Evolutionary conservation across 805 yeast species (phyloP).

Genomic region (Saturnispora silvae): DNA sequence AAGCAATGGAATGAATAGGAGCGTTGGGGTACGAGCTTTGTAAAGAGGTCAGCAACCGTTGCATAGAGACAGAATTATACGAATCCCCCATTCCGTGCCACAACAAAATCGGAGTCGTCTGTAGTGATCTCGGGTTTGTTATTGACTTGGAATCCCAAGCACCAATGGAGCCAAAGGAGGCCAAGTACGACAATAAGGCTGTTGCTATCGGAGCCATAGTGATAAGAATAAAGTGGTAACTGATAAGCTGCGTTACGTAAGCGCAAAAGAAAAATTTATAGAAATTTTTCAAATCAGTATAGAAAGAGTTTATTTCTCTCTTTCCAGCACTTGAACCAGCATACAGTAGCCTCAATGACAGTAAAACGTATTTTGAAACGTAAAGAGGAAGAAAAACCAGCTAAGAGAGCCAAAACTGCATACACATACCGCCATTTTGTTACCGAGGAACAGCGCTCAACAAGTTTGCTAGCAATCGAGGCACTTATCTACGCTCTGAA

Average conservation of each 20-base stretch:
- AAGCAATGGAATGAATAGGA: constrained; percentile 40
- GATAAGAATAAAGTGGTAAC: too few species aligned
- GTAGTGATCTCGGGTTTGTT: neutral
- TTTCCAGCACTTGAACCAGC: too few species aligned
- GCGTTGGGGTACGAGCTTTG: constrained; percentile 37
- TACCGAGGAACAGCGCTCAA: constrained; percentile 9
- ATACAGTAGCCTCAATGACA: too few species aligned
- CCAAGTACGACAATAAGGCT: too few species aligned
- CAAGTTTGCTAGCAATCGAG: constrained; percentile 19
- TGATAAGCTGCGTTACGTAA: too few species aligned
- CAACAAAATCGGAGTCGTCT: constrained; percentile 37
- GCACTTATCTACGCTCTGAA: constrained; percentile 25
- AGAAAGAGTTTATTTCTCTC: too few species aligned
- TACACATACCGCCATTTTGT: constrained; percentile 12
- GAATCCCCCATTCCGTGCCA: constrained; percentile 86
- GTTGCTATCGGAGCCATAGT: too few species aligned
- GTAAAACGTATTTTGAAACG: constrained; percentile 5
- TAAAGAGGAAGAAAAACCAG: neutral
- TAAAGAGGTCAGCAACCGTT: constrained; percentile 33
- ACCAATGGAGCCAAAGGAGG: too few species aligned
- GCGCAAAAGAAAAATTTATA: too few species aligned
- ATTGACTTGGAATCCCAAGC: neutral
- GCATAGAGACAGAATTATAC: constrained; percentile 52
- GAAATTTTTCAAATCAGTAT: too few species aligned
- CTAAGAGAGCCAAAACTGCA: constrained; percentile 2